Evolutionary conservation across 108 stramenopile species (phyloP), one percentile per base, ranked within the genome.

Genomic region (Hondaea fermentalgiana): DNA sequence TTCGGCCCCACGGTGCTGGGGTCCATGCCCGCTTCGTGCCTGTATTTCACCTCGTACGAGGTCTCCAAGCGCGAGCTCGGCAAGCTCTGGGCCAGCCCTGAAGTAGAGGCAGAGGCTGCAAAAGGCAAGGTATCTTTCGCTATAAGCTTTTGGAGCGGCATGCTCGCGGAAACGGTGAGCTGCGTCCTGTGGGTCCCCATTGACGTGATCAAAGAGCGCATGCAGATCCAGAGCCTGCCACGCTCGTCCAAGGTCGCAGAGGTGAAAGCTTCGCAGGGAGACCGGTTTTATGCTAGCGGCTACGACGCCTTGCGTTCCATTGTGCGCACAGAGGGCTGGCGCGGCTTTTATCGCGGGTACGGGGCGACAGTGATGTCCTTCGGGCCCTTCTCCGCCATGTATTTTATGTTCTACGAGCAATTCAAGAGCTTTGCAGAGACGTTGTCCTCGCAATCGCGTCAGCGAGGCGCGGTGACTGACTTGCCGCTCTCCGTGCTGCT

Each of bases 111-210:
- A 5, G 88, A 55, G 17, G 87, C 87, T 19, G 12, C 59, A 8
- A 19, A 10, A 19, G 51, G 10, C 28, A 5, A 5, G n/a, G 17
- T 12, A 21, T 59, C 59, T 5, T 60, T 59, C 4, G 28, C 59
- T 10, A 4, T 95, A 58, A 95, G 96, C 92, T 96, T 97, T 87
- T 44, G 91, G 25, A 72, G 93, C 5, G 97, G 97, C 5, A 91
- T 98, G 91, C 58, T 96, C 21, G 97, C 97, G 43, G 98, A 97
- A 94, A 91, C 96, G 8, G 72, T 97, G 28, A 95, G 97, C 45
- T 99, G 99, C 92, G 89, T 98, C 17, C 89, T 99, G 51, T 99
- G 96, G 87, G 97, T 99, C 17, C 99, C 99, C 5, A 96, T 98
- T 6, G 99, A 99, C 91, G 99, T 99, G 42, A 92, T 98, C 5